Percentiles rank a stretch among this genome's conserved stretches.
Conservation (phyloP, 768 basidiomycete species). For the Leccinum fibrillosum region DNA sequence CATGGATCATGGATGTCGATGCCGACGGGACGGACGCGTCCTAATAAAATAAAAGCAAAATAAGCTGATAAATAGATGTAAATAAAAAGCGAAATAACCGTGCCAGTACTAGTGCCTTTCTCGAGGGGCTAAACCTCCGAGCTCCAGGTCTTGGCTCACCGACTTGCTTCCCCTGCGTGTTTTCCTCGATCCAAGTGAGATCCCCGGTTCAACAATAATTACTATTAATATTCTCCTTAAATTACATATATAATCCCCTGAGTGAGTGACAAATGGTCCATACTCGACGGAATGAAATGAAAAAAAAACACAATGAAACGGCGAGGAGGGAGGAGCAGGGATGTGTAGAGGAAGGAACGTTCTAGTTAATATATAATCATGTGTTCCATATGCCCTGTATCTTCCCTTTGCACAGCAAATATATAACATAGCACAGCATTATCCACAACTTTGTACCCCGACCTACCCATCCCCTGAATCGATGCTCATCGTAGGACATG, state of each 20-base stretch:
- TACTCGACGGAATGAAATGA: slow-evolving; percentile 22
- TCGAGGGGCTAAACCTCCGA: neutral
- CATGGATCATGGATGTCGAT: neutral
- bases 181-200: neutral
- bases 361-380: slow-evolving; percentile 15
- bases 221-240: slow-evolving; percentile 1
- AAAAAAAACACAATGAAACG: neutral
- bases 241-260: slow-evolving; percentile 28
- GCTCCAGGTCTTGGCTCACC: neutral
- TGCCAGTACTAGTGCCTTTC: neutral
- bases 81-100: neutral
- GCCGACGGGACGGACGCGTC: neutral
- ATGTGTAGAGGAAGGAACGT: neutral
- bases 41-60: neutral
- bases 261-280: slow-evolving; percentile 26
- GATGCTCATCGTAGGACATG: neutral
- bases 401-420: slow-evolving; percentile 1
- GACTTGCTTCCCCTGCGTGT: neutral
- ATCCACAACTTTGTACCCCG: neutral
- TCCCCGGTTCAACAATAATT: neutral
- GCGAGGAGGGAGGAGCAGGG: neutral
- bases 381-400: slow-evolving; percentile 6
- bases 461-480: neutral
- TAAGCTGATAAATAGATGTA: neutral
- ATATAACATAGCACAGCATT: neutral